Evolutionary conservation across 257 asterid genomes (phyloP).

Genomic region (Forsythia viridissima): DNA sequence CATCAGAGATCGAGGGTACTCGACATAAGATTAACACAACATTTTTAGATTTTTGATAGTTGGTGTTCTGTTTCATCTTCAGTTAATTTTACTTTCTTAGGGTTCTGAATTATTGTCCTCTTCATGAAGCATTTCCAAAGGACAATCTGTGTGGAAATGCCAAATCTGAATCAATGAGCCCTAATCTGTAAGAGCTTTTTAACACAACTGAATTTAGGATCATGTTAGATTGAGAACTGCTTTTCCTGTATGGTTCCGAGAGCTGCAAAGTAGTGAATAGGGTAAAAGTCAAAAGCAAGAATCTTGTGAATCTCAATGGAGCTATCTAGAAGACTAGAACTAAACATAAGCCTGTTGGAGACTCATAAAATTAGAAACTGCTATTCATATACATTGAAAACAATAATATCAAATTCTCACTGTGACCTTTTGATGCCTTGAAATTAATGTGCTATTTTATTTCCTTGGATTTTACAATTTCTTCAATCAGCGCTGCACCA

Average conservation of each 20-base stretch:
- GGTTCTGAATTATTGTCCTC: neutral
- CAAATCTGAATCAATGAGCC: neutral
- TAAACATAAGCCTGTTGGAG: conserved; percentile 9
- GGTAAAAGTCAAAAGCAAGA: neutral
- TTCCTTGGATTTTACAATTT: conserved; percentile 13
- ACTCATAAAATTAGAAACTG: conserved; percentile 1
- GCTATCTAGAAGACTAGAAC: too few relatives aligned
- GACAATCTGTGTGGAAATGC: neutral
- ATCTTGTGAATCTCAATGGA: neutral
- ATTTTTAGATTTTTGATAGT: neutral
- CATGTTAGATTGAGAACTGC: neutral
- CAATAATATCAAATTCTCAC: neutral
- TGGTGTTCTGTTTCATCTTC: neutral
- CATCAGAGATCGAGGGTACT: too few relatives aligned
- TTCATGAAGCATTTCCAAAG: neutral
- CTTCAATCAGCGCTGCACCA: conserved; percentile 49
- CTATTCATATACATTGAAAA: neutral
- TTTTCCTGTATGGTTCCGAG: neutral
- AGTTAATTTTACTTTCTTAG: neutral
- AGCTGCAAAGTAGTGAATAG: neutral
- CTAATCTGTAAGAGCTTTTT: neutral
- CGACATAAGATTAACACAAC: too few relatives aligned
- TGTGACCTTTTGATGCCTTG: conserved; percentile 3
- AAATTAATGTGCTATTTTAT: conserved; percentile 10
- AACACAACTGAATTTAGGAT: neutral